Evolutionary conservation across 345 rosid species (phyloP).

Genomic region (Hibiscus tridactylites): DNA sequence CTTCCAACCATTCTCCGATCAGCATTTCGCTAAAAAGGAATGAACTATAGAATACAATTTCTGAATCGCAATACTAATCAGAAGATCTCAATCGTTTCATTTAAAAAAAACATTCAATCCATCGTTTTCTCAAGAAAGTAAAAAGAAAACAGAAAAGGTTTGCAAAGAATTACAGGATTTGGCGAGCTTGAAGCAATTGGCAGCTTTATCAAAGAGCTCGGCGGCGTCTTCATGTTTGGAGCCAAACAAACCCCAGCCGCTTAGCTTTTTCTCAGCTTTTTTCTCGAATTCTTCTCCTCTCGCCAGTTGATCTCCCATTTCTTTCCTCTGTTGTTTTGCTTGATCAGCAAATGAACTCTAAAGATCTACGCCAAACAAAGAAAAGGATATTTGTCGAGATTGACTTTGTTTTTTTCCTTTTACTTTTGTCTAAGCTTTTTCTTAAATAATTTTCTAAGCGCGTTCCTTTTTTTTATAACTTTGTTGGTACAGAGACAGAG

Average conservation of each 20-base stretch:
- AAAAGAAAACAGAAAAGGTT: not conserved
- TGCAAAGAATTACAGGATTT: slow-evolving; percentile 42
- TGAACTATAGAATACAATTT: not conserved
- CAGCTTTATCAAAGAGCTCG: slow-evolving; percentile 70
- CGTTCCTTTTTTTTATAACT: no score
- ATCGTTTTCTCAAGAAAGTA: not conserved
- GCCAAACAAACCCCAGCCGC: slow-evolving; percentile 51
- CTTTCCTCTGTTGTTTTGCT: not conserved
- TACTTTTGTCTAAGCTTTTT: no score
- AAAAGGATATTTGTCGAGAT: no score
- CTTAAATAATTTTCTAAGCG: no score
- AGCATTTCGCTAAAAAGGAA: not conserved
- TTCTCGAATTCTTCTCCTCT: slow-evolving; percentile 57
- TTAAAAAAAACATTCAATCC: not conserved
- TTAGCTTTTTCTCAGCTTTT: slow-evolving; percentile 67
- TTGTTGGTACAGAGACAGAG: no score
- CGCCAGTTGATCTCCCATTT: slow-evolving; percentile 53
- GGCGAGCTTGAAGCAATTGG: slow-evolving; percentile 64
- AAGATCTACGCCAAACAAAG: not conserved
- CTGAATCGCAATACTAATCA: not conserved
- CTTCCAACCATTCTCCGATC: not conserved
- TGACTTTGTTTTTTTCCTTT: no score
- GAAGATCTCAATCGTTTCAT: not conserved
- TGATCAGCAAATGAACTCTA: not conserved
- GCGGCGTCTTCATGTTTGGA: slow-evolving; percentile 68